Evolutionary conservation across 306 rosid species (phyloP), one percentile per base, ranked within the genome.

Genomic region (Potentilla sterilis): DNA sequence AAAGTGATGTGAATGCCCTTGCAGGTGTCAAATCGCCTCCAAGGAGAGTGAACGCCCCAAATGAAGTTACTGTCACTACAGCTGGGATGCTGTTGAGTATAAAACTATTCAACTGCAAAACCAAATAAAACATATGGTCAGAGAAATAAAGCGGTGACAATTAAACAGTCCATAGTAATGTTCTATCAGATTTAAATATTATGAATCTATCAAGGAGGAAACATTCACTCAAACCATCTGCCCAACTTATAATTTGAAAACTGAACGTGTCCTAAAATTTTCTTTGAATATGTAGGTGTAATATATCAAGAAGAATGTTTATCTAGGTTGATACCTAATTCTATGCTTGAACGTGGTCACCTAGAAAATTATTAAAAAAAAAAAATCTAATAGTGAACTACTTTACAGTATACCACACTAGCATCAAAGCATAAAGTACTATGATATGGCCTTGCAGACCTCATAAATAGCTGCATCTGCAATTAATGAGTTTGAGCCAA

Each of bases 11-110:
- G 76, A 93, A 93, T 61, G 98, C 97, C 70, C 91, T 88, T 55
- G 98, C 84, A 62, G 98, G 97, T 69, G 98, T 91, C 82, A 93
- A 77, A 28, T 91, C 82, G 54, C 97, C 97, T 51, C 98, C 98
- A 80, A 89, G 90, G 79, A 89, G 76, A 69, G 94, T 89, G 83
- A 93, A 93, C 77, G 73, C 52, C 77, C 98, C 93, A 34, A 93
- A 93, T 63, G 96, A 82, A 65, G 84, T 81, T 58, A 89, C 88
- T 24, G 97, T 87, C 81, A 93, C 94, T 76, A 93, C 83, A 78
- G 88, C 91, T 32, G 98, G 98, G 83, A 89, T 81, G 85, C 94
- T 89, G 79, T 88, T 88, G 65, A 89, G 82, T 67, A 93, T 83
- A 79, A 89, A 88, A 69, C 85, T 64, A 83, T 88, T 93, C 3